These are phyloP conservation scores for Aspergillus pseudotamarii DNA, from an alignment of 2,329 filamentous ascomycete species.

Conservation along the genomic window DNA sequence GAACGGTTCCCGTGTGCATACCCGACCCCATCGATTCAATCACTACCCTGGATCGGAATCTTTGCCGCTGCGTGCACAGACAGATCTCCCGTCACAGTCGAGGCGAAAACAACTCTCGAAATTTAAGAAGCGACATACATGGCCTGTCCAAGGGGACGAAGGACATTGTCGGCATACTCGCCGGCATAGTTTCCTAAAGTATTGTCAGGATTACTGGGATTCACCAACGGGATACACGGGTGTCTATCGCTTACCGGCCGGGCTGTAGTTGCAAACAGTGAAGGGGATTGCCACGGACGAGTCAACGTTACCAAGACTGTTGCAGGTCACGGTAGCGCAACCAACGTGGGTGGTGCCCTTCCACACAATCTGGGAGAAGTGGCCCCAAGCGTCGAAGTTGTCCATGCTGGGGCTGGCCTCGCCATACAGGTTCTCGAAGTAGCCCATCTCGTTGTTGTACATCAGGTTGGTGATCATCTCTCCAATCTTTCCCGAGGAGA, in stretches of 20 bases:
- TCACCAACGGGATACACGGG: too few species aligned
- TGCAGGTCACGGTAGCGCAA: constrained; percentile 59
- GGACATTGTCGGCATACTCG: constrained; percentile 58
- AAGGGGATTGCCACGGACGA: constrained; percentile 59
- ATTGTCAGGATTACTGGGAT: constrained; percentile 26
- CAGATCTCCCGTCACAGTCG: constrained; percentile 9
- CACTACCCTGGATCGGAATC: constrained; percentile 2
- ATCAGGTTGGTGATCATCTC: constrained; percentile 77
- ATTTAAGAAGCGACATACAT: constrained; percentile 38
- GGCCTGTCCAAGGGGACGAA: constrained; percentile 41
- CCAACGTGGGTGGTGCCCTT: constrained; percentile 63
- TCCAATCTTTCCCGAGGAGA: constrained; percentile 60
- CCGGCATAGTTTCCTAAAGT: constrained; percentile 56
- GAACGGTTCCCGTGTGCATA: neutral
- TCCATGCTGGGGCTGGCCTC: constrained; percentile 60
- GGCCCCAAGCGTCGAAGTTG: constrained; percentile 69
- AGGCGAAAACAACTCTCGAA: constrained; percentile 4
- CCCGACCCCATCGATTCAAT: neutral
- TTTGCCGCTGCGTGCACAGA: neutral
- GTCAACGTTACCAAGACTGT: constrained; percentile 45
- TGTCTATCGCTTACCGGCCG: constrained; percentile 61
- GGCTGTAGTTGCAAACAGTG: constrained; percentile 87
- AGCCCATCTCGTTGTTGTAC: constrained; percentile 78
- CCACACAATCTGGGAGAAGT: constrained; percentile 79
- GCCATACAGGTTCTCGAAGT: constrained; percentile 63